phyloP scores from a whole-genome alignment of 257 asterid genomes.

The Avicennia marina region DNA sequence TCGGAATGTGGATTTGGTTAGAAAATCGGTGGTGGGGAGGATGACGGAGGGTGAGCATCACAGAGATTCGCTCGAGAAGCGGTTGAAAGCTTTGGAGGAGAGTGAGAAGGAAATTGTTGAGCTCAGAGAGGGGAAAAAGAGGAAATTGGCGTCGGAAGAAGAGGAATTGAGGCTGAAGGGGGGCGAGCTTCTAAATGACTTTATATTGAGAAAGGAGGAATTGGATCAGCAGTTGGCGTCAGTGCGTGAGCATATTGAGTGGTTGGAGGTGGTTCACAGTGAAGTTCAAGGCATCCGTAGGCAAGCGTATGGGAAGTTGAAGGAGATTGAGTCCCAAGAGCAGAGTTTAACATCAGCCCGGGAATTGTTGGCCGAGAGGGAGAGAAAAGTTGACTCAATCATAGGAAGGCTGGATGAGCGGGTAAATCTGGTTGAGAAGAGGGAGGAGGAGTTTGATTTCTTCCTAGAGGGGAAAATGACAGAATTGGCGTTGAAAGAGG shows the following conservation, averaged over 20 bases:
- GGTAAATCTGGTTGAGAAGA: conserved; percentile 6
- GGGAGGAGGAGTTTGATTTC: conserved; percentile 13
- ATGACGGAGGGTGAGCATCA: too few species aligned
- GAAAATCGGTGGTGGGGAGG: too few species aligned
- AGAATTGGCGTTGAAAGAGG: conserved; percentile 18
- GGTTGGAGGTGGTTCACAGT: conserved; percentile 11
- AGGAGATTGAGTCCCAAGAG: conserved; percentile 10
- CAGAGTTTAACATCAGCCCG: background rate
- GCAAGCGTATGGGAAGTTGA: conserved; percentile 6
- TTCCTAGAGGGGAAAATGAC: conserved; percentile 17
- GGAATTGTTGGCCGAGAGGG: conserved; percentile 20
- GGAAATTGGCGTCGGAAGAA: conserved; percentile 13
- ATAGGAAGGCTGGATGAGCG: conserved; percentile 10
- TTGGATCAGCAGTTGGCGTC: conserved; percentile 3
- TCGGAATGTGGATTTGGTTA: too few species aligned
- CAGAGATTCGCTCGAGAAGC: too few species aligned
- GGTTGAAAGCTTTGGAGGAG: too few species aligned
- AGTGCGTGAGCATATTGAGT: too few species aligned
- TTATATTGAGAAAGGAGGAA: conserved; percentile 11
- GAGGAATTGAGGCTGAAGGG: conserved; percentile 16
- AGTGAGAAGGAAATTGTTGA: too few species aligned
- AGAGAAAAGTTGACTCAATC: conserved; percentile 16
- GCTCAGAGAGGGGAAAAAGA: conserved; percentile 20
- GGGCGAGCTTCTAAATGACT: conserved; percentile 1
- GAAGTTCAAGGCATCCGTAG: conserved; percentile 4